phyloP scores from a whole-genome alignment of 129 eudicot genomes.

The Erigeron canadensis region DNA sequence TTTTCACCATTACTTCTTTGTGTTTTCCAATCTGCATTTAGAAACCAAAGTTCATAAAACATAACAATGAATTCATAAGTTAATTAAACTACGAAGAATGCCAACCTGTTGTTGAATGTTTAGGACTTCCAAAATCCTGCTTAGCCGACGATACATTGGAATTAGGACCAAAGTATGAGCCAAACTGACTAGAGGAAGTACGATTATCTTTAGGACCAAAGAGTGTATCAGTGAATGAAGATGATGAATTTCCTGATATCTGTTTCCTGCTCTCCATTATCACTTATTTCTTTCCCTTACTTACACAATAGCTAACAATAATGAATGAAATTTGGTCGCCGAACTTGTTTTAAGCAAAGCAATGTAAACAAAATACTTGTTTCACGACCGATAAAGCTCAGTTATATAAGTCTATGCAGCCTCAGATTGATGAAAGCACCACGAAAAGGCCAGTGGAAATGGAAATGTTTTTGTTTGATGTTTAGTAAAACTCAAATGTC shows the following conservation, averaged over 20 bases:
- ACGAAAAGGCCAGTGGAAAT: conserved; percentile 1
- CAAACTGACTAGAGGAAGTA: conserved; percentile 46
- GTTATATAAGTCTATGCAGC: neutral
- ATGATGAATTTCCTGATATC: conserved; percentile 33
- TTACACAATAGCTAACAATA: neutral
- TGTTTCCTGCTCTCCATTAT: conserved; percentile 62
- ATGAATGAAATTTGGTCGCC: neutral
- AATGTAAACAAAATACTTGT: neutral
- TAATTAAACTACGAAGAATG: neutral
- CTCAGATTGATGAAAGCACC: neutral
- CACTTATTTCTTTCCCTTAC: neutral
- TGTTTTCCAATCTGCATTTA: conserved; percentile 28
- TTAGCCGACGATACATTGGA: conserved; percentile 40
- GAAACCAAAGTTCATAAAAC: neutral
- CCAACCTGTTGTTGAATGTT: conserved; percentile 49
- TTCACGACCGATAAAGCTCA: neutral
- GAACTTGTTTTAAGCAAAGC: neutral
- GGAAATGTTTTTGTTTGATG: conserved; percentile 11
- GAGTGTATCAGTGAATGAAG: conserved; percentile 58
- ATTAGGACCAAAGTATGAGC: conserved; percentile 66
- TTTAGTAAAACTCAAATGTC: conserved; percentile 7
- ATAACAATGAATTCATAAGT: neutral
- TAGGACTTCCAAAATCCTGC: conserved; percentile 31
- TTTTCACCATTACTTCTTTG: conserved; percentile 34
- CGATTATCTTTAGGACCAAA: conserved; percentile 65